phyloP scores from a whole-genome alignment of 2,329 filamentous ascomycete genomes.

The Dothideomycetidae sp. region DNA sequence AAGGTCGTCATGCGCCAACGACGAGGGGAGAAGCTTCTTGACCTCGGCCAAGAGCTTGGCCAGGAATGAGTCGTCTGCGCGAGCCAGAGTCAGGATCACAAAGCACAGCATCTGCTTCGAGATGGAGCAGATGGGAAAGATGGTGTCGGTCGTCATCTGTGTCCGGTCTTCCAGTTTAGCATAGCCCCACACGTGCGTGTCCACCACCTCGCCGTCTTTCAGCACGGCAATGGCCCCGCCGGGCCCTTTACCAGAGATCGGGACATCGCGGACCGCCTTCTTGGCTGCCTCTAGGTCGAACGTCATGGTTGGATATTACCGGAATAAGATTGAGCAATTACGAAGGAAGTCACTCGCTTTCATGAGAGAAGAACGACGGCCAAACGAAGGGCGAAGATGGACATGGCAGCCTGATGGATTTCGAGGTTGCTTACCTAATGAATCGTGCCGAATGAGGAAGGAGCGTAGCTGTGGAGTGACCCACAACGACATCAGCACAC shows the following conservation, averaged over 20 bases:
- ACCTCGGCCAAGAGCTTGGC: constrained; percentile 17
- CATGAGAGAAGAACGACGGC: no score
- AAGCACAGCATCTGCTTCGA: constrained; percentile 33
- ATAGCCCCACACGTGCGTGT: constrained; percentile 30
- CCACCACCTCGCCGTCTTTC: constrained; percentile 29
- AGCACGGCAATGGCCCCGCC: constrained; percentile 31
- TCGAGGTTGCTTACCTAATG: no score
- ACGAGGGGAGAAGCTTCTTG: constrained; percentile 20
- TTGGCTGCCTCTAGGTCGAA: background rate
- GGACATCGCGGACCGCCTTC: constrained; percentile 5
- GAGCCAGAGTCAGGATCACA: constrained; percentile 24
- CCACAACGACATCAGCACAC: no score
- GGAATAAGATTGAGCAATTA: no score
- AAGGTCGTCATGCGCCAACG: constrained; percentile 19
- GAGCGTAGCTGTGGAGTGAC: no score
- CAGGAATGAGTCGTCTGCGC: constrained; percentile 21
- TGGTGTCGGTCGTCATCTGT: constrained; percentile 24
- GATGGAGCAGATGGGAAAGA: constrained; percentile 34
- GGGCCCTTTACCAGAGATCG: constrained; percentile 22
- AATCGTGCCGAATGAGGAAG: no score
- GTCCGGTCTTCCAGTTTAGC: constrained; percentile 28
- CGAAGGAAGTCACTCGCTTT: no score
- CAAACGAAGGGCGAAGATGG: no score
- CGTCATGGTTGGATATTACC: no score
- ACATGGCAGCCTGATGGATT: no score